Evolutionary conservation across 2,329 filamentous ascomycete species (phyloP).

Genomic region (Seiridium cupressi): DNA sequence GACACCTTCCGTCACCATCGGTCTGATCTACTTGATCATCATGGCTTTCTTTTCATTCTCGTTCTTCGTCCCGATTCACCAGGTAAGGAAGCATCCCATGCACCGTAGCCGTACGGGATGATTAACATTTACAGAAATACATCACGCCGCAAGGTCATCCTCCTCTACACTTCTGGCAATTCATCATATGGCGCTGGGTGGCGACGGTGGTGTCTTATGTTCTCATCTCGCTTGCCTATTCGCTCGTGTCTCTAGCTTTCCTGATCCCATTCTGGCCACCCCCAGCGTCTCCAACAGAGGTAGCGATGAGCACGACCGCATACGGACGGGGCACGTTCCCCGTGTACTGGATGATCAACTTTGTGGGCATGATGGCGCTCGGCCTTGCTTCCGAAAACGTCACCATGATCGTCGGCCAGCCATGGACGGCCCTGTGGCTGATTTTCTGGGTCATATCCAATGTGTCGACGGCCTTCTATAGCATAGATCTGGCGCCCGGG

Average conservation of each 20-base stretch:
- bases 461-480: conserved; percentile 58
- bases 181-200: conserved; percentile 56
- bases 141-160: conserved; percentile 53
- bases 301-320: conserved; percentile 40
- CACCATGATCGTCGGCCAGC: conserved; percentile 59
- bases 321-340: conserved; percentile 58
- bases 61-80: conserved; percentile 64
- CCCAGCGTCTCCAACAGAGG: conserved; percentile 34
- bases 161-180: conserved; percentile 55
- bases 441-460: conserved; percentile 70
- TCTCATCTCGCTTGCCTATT: conserved; percentile 62
- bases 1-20: conserved; percentile 59
- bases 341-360: conserved; percentile 65
- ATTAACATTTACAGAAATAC: conserved; percentile 37
- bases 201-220: conserved; percentile 58
- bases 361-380: conserved; percentile 60
- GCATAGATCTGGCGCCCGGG: conserved; percentile 53
- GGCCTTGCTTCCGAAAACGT: conserved; percentile 65
- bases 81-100: conserved; percentile 24
- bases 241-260: conserved; percentile 61
- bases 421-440: conserved; percentile 59
- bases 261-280: conserved; percentile 58
- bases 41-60: conserved; percentile 65
- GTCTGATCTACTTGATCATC: conserved; percentile 66
- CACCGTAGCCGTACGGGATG: too few relatives aligned